Evolutionary conservation across 73 alveolate species (phyloP).

Genomic region (Paramecium biaurelia): DNA sequence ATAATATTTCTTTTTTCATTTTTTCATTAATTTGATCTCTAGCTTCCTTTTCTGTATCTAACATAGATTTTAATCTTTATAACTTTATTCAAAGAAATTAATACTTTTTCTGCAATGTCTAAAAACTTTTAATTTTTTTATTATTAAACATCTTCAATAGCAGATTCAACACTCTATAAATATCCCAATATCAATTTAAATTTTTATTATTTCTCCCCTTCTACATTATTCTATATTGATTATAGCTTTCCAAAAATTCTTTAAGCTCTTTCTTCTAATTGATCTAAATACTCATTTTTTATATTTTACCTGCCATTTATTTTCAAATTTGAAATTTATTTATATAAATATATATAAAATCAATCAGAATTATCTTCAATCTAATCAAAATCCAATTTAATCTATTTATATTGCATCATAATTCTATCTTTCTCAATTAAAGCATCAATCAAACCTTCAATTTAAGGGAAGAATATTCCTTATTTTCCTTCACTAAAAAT

Average conservation of each 20-base stretch:
- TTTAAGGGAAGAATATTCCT: slow-evolving; percentile 38
- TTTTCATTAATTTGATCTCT: slow-evolving; percentile 46
- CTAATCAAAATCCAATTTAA: neutral
- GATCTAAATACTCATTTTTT: neutral
- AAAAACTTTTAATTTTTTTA: slow-evolving; percentile 45
- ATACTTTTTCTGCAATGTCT: slow-evolving; percentile 47
- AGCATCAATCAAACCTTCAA: slow-evolving; percentile 30
- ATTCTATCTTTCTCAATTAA: neutral
- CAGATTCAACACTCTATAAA: slow-evolving; percentile 31
- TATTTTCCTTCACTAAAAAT: slow-evolving; percentile 36
- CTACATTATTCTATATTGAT: slow-evolving; percentile 20
- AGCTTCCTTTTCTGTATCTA: slow-evolving; percentile 28
- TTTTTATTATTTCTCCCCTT: slow-evolving; percentile 43
- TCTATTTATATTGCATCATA: neutral
- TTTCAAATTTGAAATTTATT: slow-evolving; percentile 12
- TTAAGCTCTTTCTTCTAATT: slow-evolving; percentile 45
- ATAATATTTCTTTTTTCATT: slow-evolving; percentile 38
- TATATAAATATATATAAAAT: neutral
- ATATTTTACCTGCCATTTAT: slow-evolving; percentile 48
- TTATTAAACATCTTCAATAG: slow-evolving; percentile 41
- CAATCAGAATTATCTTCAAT: slow-evolving; percentile 34
- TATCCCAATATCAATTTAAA: slow-evolving; percentile 35
- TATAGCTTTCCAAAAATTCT: slow-evolving; percentile 35
- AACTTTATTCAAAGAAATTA: neutral
- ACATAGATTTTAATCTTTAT: slow-evolving; percentile 30